phyloP scores from a whole-genome alignment of 2,329 filamentous ascomycete species.

The Phialocephala subalpina region DNA sequence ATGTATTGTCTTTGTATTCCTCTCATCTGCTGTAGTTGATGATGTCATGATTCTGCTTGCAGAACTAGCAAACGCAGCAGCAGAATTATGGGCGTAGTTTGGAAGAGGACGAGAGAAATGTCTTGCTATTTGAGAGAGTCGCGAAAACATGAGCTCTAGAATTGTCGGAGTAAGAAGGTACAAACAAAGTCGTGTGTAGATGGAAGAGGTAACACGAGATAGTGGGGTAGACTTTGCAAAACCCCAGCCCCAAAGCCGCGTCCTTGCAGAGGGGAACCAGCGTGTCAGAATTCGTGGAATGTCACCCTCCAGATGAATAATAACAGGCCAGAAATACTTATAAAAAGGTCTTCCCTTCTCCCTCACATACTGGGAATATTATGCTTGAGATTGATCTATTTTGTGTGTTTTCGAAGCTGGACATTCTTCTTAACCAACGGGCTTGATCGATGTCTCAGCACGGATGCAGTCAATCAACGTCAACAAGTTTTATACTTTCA shows the following conservation, averaged over 20 bases:
- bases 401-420: neutral
- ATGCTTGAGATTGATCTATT: neutral
- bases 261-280: slow-evolving; percentile 11
- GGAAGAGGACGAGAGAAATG: slow-evolving; percentile 72
- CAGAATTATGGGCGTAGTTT: slow-evolving; percentile 58
- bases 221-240: slow-evolving; percentile 1
- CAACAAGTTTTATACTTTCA: neutral
- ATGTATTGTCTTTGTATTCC: slow-evolving; percentile 74
- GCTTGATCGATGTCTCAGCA: slow-evolving; percentile 4
- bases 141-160: slow-evolving; percentile 70
- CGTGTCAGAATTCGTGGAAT: neutral
- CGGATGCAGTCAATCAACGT: neutral
- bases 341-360: slow-evolving; percentile 4
- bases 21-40: slow-evolving; percentile 58
- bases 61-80: slow-evolving; percentile 28
- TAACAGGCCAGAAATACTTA: neutral
- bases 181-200: neutral
- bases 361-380: neutral
- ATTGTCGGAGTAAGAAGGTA: neutral
- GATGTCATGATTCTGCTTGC: slow-evolving; percentile 52
- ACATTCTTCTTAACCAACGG: neutral
- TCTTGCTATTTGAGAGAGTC: slow-evolving; percentile 75
- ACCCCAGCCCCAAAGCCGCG: neutral
- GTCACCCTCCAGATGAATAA: slow-evolving; percentile 4
- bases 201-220: slow-evolving; percentile 9